These are phyloP conservation scores for Gastrodia elata DNA, from an alignment of 106 monocot species.

Conservation along the genomic window DNA sequence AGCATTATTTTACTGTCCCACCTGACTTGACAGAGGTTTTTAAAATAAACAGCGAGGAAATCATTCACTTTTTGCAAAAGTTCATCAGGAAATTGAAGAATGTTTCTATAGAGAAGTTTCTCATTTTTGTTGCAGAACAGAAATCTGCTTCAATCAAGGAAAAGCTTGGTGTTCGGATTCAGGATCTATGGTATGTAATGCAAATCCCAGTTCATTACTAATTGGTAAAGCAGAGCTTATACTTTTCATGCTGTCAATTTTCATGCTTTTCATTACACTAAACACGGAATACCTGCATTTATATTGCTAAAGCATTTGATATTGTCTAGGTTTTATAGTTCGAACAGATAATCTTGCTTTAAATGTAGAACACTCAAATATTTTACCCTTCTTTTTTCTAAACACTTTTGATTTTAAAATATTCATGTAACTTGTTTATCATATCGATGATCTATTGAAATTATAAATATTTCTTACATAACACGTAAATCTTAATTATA, in stretches of 20 bases:
- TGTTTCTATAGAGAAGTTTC: conserved; percentile 41
- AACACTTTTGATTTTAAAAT: too few relatives aligned
- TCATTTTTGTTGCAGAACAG: conserved; percentile 49
- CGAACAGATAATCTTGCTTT: not conserved
- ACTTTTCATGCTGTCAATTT: not conserved
- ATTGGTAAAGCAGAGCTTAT: not conserved
- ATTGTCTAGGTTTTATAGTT: not conserved
- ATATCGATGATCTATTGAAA: too few relatives aligned
- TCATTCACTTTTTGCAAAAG: conserved; percentile 27
- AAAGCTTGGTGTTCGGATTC: conserved; percentile 76
- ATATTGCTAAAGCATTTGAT: not conserved
- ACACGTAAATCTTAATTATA: too few relatives aligned
- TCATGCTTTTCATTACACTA: too few relatives aligned
- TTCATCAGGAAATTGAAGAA: conserved; percentile 28
- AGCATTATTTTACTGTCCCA: conserved; percentile 65
- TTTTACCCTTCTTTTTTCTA: not conserved
- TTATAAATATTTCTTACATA: too few relatives aligned
- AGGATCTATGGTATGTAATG: conserved; percentile 57
- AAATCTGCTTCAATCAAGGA: conserved; percentile 44
- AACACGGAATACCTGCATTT: not conserved
- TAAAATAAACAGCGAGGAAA: conserved; percentile 60
- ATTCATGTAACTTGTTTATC: too few relatives aligned
- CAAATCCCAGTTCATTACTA: not conserved
- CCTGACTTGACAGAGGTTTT: conserved; percentile 32
- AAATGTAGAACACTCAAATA: not conserved